Base-by-base conservation (phyloP, 2,329 filamentous ascomycete genomes). In the Colletotrichum filicis region DNA sequence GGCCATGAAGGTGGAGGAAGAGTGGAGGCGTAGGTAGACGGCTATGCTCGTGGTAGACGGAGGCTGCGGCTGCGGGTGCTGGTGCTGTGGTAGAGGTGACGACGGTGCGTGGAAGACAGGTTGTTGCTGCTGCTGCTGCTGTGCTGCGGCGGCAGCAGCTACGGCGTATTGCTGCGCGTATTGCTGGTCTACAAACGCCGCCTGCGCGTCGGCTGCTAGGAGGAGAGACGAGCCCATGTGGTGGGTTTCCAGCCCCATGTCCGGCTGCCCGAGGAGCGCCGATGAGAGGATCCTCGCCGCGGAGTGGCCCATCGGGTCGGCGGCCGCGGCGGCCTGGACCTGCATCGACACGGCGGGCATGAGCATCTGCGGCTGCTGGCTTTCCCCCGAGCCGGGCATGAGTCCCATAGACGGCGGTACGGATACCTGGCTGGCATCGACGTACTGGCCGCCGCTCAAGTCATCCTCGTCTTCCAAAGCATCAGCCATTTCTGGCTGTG, bases 1-100 rank as follows among this genome's bases (percentile, higher is more conserved):
- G 73, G 84, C 79, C 6, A 86, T 83, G 42, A 92, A 84, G 14
- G 85, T 87, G 4, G 92, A 93, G n/a, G 87, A 85, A 0, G 90
- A 88, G 75, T 93, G 89, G 5, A 94, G 86, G n/a, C 92, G 90
- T 76, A 95, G 88, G 82, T 91, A 95, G 14, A 93, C 87, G 2
- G 91, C 87, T 55, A 91, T 87, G 0, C 78, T 76, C 12, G 77
- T 64, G 12, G 78, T 16, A 8, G 42, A 49, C 42, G 19, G 42
- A 6, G 42, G 42, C 42, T n/a, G 42, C 42, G 42, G 42, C 19
- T n/a, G 42, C 19, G 19, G 37, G 5, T 42, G 42, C 16, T n/a
- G 42, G 37, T 42, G 42, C 16, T n/a, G 42, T 8, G 42, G 19
- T 49, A 49, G 19, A 8, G 42, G 42, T 11, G 42, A 66, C 14